Evolutionary conservation across 129 eudicot genomes (phyloP), one percentile per base, ranked within the genome.

Genomic region (Gnaphalium uliginosum): DNA sequence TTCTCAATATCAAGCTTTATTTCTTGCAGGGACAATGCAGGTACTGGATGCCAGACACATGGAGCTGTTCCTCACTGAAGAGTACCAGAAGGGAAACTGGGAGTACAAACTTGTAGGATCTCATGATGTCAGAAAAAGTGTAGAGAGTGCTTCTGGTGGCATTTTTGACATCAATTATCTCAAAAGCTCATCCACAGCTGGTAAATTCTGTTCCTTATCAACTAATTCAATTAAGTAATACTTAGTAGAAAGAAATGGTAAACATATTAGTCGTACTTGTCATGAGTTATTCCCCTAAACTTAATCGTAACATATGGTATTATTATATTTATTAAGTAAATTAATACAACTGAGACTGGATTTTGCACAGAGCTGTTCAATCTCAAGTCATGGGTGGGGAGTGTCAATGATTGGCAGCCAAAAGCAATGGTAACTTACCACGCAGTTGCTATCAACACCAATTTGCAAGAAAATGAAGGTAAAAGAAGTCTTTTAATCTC

Each of bases 401-500:
- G 85, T 59, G 78, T 78, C 51, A 80, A 78, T 21, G 99, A 94
- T 84, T 94, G 93, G 94, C 90, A 84, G 77, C 99, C 99, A 29
- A 94, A 91, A 86, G 85, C 92, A 33, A 84, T 83, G 90, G 80
- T 85, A 54, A 83, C 96, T 70, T 87, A 84, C 69, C 89, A 90
- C 76, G 91, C 96, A 69, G 97, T 89, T 75, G 99, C 96, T 66
- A 88, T 94, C 63, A 89, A 85, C 88, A 94, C 99, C 80, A 94
- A 94, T 71, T 75, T 94, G 78, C 97, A 84, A 81, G 93, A 81
- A 50, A 94, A 94, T 76, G 97, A 94, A 70, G 99, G 99, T 91
- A 87, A 68, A 32, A 57, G 61, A 29, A 39, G 8, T 64, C 77
- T 48, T 14, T 9, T 46, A 58, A 29, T 68, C 51, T 51, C 64